Conservation (phyloP, 495 filamentous ascomycete genomes). For the Xylona heveae region DNA sequence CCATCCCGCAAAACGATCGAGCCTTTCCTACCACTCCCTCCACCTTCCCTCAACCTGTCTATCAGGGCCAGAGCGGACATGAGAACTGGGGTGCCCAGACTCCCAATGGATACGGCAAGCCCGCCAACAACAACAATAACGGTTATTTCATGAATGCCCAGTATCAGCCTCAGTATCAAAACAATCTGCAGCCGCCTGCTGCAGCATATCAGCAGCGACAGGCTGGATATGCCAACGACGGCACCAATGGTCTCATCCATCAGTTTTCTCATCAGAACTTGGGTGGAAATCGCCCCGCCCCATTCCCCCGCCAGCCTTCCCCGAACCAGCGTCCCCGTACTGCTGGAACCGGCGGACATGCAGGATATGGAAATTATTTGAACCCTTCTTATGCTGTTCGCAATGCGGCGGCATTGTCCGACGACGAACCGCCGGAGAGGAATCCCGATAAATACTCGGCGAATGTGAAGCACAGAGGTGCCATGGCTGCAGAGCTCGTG, state of each 20-base stretch:
- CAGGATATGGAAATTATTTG: slow-evolving; percentile 40
- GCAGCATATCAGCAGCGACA: slow-evolving; percentile 25
- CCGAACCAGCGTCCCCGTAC: slow-evolving; percentile 59
- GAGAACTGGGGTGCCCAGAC: slow-evolving; percentile 4
- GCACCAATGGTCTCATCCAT: slow-evolving; percentile 65
- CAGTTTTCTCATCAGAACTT: slow-evolving; percentile 97
- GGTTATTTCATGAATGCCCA: background rate
- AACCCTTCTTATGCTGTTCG: too few species aligned
- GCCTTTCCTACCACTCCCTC: slow-evolving; percentile 93
- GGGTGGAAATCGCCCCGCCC: slow-evolving; percentile 53
- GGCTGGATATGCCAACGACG: slow-evolving; percentile 29
- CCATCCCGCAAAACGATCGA: slow-evolving; percentile 49
- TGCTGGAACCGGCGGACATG: slow-evolving; percentile 39
- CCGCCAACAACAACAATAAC: slow-evolving; percentile 32
- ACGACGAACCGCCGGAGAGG: background rate
- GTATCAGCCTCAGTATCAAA: slow-evolving; percentile 37
- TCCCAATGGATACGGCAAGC: slow-evolving; percentile 25
- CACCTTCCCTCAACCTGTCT: slow-evolving; percentile 83
- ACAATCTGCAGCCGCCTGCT: slow-evolving; percentile 27
- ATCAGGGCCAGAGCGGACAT: background rate
- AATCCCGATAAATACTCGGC: background rate
- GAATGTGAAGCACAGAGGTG: slow-evolving; percentile 32
- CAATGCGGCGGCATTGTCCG: slow-evolving; percentile 20
- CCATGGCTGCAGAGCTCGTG: slow-evolving; percentile 37
- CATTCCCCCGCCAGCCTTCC: slow-evolving; percentile 42